Conservation (phyloP, 495 filamentous ascomycete genomes). For the Daldinia childiae region DNA sequence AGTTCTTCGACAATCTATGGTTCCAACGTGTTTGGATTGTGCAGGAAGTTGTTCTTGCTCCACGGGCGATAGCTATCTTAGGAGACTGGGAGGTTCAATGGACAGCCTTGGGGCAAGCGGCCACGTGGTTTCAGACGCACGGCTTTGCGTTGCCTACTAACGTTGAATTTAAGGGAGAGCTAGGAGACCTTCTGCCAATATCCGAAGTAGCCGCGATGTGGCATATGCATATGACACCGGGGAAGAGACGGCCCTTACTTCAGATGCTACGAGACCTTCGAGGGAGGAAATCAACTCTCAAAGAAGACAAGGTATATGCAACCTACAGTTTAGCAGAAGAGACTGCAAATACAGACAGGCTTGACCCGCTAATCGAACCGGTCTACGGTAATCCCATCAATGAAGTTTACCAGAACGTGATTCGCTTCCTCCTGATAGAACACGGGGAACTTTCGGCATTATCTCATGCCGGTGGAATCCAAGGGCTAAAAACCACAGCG, state of each 20-base stretch:
- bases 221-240: slow-evolving; percentile 17
- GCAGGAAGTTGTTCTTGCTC: slow-evolving; percentile 36
- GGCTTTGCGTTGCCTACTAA: slow-evolving; percentile 29
- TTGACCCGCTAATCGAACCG: slow-evolving; percentile 32
- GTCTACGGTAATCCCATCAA: slow-evolving; percentile 17
- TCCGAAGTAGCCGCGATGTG: slow-evolving; percentile 29
- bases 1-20: slow-evolving; percentile 32
- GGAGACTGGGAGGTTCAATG: slow-evolving; percentile 34
- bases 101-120: slow-evolving; percentile 26
- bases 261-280: slow-evolving; percentile 30
- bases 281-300: slow-evolving; percentile 24
- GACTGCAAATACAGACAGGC: slow-evolving; percentile 10
- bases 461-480: slow-evolving; percentile 31
- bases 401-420: slow-evolving; percentile 23
- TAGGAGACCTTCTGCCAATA: slow-evolving; percentile 23
- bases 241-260: slow-evolving; percentile 27
- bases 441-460: slow-evolving; percentile 26
- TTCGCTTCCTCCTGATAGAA: slow-evolving; percentile 31
- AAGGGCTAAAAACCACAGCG: slow-evolving; percentile 20
- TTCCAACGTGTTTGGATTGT: slow-evolving; percentile 39
- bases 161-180: slow-evolving; percentile 16
- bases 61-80: slow-evolving; percentile 24
- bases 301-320: slow-evolving; percentile 34
- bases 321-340: slow-evolving; percentile 35
- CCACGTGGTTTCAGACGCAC: slow-evolving; percentile 23